Base-by-base conservation (phyloP, 331 rosid species). In the Erythrophleum ivorense region DNA sequence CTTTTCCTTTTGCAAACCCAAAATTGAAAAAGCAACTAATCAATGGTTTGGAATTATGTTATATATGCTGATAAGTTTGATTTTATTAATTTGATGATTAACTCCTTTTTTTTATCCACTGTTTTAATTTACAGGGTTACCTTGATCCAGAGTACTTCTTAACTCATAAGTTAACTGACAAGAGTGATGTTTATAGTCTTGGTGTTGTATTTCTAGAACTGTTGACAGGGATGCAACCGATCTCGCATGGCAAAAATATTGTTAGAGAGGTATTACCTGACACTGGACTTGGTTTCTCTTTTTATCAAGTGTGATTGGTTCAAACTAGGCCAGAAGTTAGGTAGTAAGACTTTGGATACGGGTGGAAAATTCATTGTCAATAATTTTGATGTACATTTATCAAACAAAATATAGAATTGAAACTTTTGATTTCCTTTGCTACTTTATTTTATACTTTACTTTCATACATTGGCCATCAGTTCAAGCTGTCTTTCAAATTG, bases 101-200 rank as follows among this genome's bases (percentile, higher is more conserved):
- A 36, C 40, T 78, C 57, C 73, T 81, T 24, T 24, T 24, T 1
- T 24, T 24, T 55, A 18, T 54, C 70, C 10, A 19, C 7, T 79
- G 66, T 50, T 55, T 24, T 0, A 53, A 72, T 67, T 75, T 79
- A 73, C 88, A 92, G 97, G 97, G 98, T 73, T 94, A 94, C 78
- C 88, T 94, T 46, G 98, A 94, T 87, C 98, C 98, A 13, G 98
- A 94, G 84, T 94, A 94, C 79, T 88, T 91, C 89, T 87, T 90
- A 52, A 94, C 95, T 76, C 89, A 33, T 70, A 89, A 90, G 71
- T 73, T 94, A 59, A 92, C 97, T 0, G 92, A 94, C 65, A 92
- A 91, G 78, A 94, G 98, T 81, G 97, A 94, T 71, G 97, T 94
- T 77, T 94, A 24, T 78, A 90, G 97, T 84, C 94, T 94, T 40